Conservation (phyloP, 2,329 filamentous ascomycete genomes). For the Teratosphaeriaceae sp. region DNA sequence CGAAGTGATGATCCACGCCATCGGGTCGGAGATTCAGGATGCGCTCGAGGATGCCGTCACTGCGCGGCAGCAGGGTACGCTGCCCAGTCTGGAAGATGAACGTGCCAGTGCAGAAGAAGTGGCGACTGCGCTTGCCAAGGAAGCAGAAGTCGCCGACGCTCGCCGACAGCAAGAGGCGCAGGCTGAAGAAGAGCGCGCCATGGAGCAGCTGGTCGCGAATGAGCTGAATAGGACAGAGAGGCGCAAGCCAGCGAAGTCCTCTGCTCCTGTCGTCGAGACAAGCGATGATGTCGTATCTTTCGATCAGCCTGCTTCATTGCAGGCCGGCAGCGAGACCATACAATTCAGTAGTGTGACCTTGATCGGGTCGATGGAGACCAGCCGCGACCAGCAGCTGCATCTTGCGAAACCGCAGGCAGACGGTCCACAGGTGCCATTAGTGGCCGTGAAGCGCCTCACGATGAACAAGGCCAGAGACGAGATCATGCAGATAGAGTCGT, state of each 20-base stretch:
- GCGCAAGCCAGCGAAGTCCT: conserved; percentile 29
- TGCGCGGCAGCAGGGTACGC: conserved; percentile 63
- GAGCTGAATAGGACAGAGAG: conserved; percentile 66
- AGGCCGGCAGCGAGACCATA: conserved; percentile 14
- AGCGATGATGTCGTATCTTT: conserved; percentile 20
- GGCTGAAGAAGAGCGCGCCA: conserved; percentile 59
- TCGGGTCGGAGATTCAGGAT: conserved; percentile 56
- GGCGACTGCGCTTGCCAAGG: conserved; percentile 52
- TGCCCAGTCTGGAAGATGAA: conserved; percentile 86
- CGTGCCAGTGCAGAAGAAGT: conserved; percentile 74
- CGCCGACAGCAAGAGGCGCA: conserved; percentile 33
- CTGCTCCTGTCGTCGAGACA: neutral
- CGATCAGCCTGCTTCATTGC: conserved; percentile 20
- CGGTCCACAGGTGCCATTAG: conserved; percentile 13
- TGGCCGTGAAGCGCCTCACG: conserved; percentile 22
- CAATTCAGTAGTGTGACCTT: conserved; percentile 20
- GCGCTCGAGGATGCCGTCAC: conserved; percentile 80
- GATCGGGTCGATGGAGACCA: conserved; percentile 13
- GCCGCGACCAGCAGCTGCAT: conserved; percentile 11
- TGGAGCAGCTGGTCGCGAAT: conserved; percentile 65
- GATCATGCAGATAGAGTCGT: conserved; percentile 23
- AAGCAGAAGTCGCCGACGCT: conserved; percentile 36
- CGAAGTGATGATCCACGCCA: conserved; percentile 59
- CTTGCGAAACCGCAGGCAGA: conserved; percentile 12
- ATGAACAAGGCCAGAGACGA: conserved; percentile 17